Evolutionary conservation across 2,329 filamentous ascomycete species (phyloP).

Genomic region (Samsoniella hepiali): DNA sequence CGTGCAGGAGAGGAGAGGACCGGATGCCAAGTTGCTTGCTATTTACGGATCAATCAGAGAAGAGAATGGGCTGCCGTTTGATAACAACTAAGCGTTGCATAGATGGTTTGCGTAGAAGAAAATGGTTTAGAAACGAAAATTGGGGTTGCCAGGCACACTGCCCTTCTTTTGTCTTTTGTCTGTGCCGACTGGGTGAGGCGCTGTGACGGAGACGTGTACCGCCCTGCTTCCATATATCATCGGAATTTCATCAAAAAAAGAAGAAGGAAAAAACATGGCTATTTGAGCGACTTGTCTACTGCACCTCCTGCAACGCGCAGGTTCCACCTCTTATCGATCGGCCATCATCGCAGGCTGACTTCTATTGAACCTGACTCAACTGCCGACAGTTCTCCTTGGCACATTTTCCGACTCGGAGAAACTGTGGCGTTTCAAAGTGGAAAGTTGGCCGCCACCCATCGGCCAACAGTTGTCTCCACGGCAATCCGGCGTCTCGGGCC

Average conservation of each 20-base stretch:
- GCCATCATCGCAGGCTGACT: neutral
- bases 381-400: neutral
- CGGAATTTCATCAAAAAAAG: neutral
- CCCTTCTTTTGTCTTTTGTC: no score
- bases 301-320: neutral
- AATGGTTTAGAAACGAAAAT: no score
- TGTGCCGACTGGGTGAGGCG: no score
- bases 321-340: neutral
- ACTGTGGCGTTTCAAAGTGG: neutral
- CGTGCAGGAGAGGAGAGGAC: neutral
- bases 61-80: conserved; percentile 5
- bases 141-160: no score
- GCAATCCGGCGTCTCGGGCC: conserved; percentile 1
- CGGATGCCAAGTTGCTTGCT: conserved; percentile 8
- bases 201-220: no score
- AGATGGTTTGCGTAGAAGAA: neutral
- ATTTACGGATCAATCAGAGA: conserved; percentile 8
- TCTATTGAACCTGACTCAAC: neutral
- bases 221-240: no score
- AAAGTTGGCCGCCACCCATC: neutral
- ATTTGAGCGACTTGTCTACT: no score
- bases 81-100: neutral
- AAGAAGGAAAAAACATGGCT: neutral
- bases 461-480: neutral
- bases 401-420: neutral